Base-by-base conservation (phyloP, 2,329 filamentous ascomycete species). In the Paecilomyces sp. region DNA sequence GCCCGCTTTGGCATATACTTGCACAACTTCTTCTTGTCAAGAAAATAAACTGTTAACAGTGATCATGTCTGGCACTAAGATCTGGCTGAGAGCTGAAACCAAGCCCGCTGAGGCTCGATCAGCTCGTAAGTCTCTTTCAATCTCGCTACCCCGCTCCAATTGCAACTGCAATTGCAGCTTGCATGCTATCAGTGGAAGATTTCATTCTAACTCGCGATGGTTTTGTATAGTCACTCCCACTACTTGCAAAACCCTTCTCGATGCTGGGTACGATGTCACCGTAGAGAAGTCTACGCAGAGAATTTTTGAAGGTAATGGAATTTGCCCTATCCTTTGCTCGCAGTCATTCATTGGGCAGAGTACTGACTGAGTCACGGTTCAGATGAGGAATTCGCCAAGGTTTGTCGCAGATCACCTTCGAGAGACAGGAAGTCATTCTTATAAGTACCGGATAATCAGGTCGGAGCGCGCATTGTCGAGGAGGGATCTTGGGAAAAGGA, bases 211-310 rank as follows among this genome's bases (percentile, higher is more conserved):
- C 58, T 59, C 36, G 61, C 64, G 56, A 12, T 63, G 22, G 54
- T 52, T 13, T 59, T 60, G 34, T 25, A 56, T 30, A 76, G 74
- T 82, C 62, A 83, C 77, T 60, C 77, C 79, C 55, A 76, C 76
- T n/a, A 83, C 80, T 50, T 77, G 83, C 65, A 85, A 86, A 75
- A 80, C 80, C 57, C 82, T 91, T 57, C 77, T 90, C 58, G 82
- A 89, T 63, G 87, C 86, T 50, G 88, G 88, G 62, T 91, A 90
- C 72, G 80, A 80, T 25, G 82, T 91, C 66, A 83, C 83, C 56
- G 84, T 90, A 56, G 88, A 91, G 79, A 81, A 83, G 62, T 85
- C 83, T 61, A 82, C 83, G n/a, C 82, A 84, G 69, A 82, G 88
- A 59, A 90, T 91, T 68, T 80, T 79, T 57, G 75, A 77, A 31